Percentiles rank a stretch among this genome's conserved stretches.
phyloP scores from a whole-genome alignment of 345 rosid genomes.

The Salix purpurea region DNA sequence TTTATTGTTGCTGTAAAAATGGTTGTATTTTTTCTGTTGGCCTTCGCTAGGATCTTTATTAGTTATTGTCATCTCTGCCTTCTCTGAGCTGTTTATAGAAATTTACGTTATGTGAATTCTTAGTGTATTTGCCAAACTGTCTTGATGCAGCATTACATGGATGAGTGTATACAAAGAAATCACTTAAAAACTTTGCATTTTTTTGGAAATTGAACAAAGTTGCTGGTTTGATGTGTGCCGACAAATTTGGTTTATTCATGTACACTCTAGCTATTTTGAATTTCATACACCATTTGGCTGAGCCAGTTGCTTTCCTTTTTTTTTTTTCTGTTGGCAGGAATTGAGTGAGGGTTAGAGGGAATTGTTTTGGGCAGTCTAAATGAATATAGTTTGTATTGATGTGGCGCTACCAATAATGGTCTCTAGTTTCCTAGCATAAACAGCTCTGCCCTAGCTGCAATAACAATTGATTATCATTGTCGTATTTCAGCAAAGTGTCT shows the following conservation, averaged over 20 bases:
- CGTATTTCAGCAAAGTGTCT: conserved; percentile 1
- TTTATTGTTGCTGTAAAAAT: neutral
- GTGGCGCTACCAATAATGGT: neutral
- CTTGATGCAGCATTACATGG: neutral
- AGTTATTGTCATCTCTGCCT: neutral
- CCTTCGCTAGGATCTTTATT: neutral
- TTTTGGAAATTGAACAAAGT: neutral
- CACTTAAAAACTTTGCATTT: neutral
- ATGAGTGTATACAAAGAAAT: neutral
- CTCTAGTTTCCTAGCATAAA: neutral
- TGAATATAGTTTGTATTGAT: neutral
- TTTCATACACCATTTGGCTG: neutral
- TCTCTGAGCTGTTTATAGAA: neutral
- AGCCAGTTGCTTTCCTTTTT: neutral
- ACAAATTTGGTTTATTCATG: neutral
- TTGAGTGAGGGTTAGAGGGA: neutral
- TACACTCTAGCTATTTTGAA: neutral
- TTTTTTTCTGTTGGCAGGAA: too few species aligned
- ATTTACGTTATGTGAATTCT: neutral
- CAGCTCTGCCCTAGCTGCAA: neutral
- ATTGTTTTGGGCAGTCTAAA: neutral
- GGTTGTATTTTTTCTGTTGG: neutral
- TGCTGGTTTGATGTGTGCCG: neutral
- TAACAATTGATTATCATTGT: neutral
- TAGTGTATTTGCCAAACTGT: neutral